Conservation (phyloP, 805 yeast species). For the Metschnikowia shivogae region DNA sequence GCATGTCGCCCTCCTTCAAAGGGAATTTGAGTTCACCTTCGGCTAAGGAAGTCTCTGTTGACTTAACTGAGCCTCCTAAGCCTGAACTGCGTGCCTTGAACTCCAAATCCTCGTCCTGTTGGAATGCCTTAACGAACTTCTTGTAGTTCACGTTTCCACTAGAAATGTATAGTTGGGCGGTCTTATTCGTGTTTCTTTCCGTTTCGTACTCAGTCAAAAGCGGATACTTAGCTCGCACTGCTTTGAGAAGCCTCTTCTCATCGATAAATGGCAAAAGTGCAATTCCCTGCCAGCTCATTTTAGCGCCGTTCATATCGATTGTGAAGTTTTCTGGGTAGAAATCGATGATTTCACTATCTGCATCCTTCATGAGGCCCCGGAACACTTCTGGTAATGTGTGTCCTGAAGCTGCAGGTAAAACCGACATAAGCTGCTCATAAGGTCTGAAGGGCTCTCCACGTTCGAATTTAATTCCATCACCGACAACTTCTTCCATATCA, state of each 20-base stretch:
- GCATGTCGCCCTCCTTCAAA: slow-evolving; percentile 44
- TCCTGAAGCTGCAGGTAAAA: slow-evolving; percentile 89
- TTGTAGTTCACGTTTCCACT: slow-evolving; percentile 51
- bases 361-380: slow-evolving; percentile 74
- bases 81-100: slow-evolving; percentile 52
- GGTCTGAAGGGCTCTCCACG: slow-evolving; percentile 82
- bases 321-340: slow-evolving; percentile 86
- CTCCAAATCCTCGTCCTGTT: slow-evolving; percentile 30
- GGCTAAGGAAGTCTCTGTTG: slow-evolving; percentile 33
- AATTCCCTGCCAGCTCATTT: slow-evolving; percentile 93
- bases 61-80: slow-evolving; percentile 52
- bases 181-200: slow-evolving; percentile 63
- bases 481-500: slow-evolving; percentile 45
- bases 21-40: slow-evolving; percentile 41
- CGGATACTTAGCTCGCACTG: slow-evolving; percentile 62
- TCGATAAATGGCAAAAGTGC: slow-evolving; percentile 89
- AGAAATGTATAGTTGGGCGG: slow-evolving; percentile 68
- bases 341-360: slow-evolving; percentile 79
- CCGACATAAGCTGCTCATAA: slow-evolving; percentile 91
- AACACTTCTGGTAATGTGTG: slow-evolving; percentile 80
- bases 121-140: slow-evolving; percentile 32
- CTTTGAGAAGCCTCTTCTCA: slow-evolving; percentile 63
- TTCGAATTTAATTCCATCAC: slow-evolving; percentile 51
- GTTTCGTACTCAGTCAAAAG: slow-evolving; percentile 63
- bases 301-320: slow-evolving; percentile 93